Conservation (phyloP, 768 basidiomycete species). For the Kwoniella mangroviensis region DNA sequence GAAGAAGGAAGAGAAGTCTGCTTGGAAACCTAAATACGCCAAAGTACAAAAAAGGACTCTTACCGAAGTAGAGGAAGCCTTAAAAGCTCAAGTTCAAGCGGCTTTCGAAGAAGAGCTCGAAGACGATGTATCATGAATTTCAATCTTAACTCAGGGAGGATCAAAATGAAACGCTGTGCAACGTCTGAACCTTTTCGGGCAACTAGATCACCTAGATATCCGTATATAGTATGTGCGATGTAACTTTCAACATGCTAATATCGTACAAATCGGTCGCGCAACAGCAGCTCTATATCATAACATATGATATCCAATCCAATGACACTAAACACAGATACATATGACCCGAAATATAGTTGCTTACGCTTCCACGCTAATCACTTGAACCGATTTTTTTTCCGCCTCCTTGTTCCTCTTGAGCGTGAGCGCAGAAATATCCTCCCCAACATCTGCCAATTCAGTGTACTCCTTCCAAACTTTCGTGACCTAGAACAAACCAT, state of each 20-base stretch:
- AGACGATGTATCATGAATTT: background rate
- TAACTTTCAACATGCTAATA: background rate
- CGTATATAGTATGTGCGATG: background rate
- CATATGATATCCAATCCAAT: too few species aligned
- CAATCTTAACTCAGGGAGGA: background rate
- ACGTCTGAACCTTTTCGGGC: background rate
- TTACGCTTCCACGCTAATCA: background rate
- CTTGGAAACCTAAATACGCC: conserved; percentile 26
- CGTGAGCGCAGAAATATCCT: background rate
- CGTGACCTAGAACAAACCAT: conserved; percentile 8
- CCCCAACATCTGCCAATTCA: background rate
- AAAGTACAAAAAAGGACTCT: conserved; percentile 26
- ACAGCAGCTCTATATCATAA: too few species aligned
- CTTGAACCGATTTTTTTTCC: background rate
- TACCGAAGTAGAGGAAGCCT: conserved; percentile 24
- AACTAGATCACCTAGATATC: background rate
- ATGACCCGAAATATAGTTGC: too few species aligned
- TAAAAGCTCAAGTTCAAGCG: conserved; percentile 5
- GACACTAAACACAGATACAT: too few species aligned
- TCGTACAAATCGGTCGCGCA: too few species aligned
- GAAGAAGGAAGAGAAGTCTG: conserved; percentile 14
- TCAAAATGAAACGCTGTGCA: conserved; percentile 1
- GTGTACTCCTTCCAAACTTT: conserved; percentile 25
- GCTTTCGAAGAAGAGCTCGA: conserved; percentile 6
- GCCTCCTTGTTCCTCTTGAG: conserved; percentile 2